Percentiles rank a stretch among this genome's conserved stretches.
phyloP scores from a whole-genome alignment of 1,284 basidiomycete species.

The Apiotrichum laibachii region DNA sequence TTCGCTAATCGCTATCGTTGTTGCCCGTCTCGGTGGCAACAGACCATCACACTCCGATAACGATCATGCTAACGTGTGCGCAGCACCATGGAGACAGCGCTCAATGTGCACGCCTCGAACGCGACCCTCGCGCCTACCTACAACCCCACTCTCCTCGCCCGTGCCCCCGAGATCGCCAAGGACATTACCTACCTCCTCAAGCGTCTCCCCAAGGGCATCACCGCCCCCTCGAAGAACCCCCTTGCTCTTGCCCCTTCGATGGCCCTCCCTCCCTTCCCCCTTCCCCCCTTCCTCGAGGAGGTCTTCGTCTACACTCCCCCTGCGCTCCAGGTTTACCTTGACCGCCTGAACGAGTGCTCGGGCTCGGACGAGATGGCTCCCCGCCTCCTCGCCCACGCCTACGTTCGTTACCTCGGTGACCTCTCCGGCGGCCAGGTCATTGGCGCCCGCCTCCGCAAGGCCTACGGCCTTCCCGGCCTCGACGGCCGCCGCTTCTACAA shows the following conservation, averaged over 20 bases:
- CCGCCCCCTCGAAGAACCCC: conserved; percentile 2
- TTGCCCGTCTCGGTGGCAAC: no score
- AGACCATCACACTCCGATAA: not conserved
- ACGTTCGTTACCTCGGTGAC: conserved; percentile 82
- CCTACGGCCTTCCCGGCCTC: conserved; percentile 60
- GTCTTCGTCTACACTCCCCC: conserved; percentile 55
- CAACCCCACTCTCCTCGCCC: conserved; percentile 66
- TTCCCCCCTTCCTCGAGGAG: conserved; percentile 48
- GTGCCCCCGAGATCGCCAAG: conserved; percentile 59
- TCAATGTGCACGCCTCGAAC: conserved; percentile 64
- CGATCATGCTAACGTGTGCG: not conserved
- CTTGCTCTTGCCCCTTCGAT: conserved; percentile 30
- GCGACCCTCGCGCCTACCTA: conserved; percentile 65
- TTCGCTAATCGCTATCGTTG: no score
- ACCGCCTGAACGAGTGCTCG: conserved; percentile 54
- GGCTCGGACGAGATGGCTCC: conserved; percentile 57
- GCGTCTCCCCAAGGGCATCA: conserved; percentile 25
- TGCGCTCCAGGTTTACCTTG: conserved; percentile 59
- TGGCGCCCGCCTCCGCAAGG: conserved; percentile 61
- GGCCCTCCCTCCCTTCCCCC: conserved; percentile 56
- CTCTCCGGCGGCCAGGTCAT: conserved; percentile 77
- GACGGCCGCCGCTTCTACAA: conserved; percentile 67
- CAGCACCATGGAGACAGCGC: conserved; percentile 64
- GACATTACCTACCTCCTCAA: conserved; percentile 67
- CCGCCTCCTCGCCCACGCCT: conserved; percentile 70